phyloP scores from a whole-genome alignment of 1,284 basidiomycete species.

The Puccinia polysora region DNA sequence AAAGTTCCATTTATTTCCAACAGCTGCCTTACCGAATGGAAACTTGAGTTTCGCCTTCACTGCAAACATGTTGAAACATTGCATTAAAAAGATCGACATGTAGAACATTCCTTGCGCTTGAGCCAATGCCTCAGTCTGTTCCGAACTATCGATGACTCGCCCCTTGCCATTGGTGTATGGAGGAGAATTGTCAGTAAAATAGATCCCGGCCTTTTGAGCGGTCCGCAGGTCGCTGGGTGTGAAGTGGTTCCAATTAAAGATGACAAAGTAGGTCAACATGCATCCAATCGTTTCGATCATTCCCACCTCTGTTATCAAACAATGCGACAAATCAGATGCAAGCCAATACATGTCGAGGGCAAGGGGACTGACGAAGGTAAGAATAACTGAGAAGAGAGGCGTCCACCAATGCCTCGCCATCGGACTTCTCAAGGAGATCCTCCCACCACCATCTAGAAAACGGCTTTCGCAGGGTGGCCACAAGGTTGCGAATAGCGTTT shows the following conservation, averaged over 20 bases:
- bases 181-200: constrained; percentile 59
- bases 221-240: constrained; percentile 59
- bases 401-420: constrained; percentile 63
- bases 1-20: constrained; percentile 65
- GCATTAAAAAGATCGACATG: constrained; percentile 64
- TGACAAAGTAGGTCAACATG: constrained; percentile 63
- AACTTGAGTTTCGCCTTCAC: constrained; percentile 64
- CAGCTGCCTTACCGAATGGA: constrained; percentile 61
- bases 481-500: constrained; percentile 55
- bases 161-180: constrained; percentile 62
- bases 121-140: constrained; percentile 62
- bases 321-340: not conserved
- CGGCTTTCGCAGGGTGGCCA: constrained; percentile 57
- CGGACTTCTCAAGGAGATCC: constrained; percentile 59
- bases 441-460: constrained; percentile 64
- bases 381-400: constrained; percentile 63
- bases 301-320: constrained; percentile 51
- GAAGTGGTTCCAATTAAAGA: constrained; percentile 64
- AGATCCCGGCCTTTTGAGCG: constrained; percentile 58
- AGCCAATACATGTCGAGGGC: constrained; percentile 54
- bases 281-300: constrained; percentile 44
- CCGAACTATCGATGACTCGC: constrained; percentile 55
- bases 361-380: constrained; percentile 64
- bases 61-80: constrained; percentile 68
- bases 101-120: constrained; percentile 66